A percentile compares a stretch with the other conserved stretches of the same genome.
Conservation (phyloP, 1,139 yeast genomes). For the Blastobotrys capitulatus region DNA sequence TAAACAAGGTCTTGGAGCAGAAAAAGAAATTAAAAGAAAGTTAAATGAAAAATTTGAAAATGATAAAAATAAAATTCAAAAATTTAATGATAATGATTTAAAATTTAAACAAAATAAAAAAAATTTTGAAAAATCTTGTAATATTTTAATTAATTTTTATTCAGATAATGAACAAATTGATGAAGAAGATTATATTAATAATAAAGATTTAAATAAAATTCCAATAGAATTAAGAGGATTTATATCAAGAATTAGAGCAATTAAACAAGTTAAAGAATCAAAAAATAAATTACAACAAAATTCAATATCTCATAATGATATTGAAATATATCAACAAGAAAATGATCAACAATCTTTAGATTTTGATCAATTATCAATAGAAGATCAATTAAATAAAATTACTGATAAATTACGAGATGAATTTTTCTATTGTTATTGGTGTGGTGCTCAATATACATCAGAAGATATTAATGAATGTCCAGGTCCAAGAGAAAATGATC, state of each 20-base stretch:
- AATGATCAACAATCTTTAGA: conserved; percentile 22
- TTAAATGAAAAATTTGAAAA: conserved; percentile 7
- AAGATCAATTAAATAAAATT: conserved; percentile 30
- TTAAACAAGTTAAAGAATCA: conserved; percentile 11
- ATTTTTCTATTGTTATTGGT: conserved; percentile 44
- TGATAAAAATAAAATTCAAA: background rate
- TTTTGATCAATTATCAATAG: conserved; percentile 25
- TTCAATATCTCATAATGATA: background rate
- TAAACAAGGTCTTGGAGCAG: conserved; percentile 26
- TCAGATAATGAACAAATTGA: conserved; percentile 9
- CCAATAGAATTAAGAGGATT: conserved; percentile 25
- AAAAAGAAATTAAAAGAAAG: conserved; percentile 12
- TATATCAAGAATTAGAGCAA: conserved; percentile 16
- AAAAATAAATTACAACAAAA: conserved; percentile 4
- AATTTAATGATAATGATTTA: conserved; percentile 14
- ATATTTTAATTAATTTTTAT: conserved; percentile 17
- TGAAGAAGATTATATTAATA: conserved; percentile 8
- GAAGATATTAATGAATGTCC: conserved; percentile 44
- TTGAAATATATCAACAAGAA: conserved; percentile 8
- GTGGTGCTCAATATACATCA: conserved; percentile 40
- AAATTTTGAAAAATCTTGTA: conserved; percentile 1
- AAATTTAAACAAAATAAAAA: conserved; percentile 9
- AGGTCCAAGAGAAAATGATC: conserved; percentile 41
- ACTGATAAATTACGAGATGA: conserved; percentile 36
- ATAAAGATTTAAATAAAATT: conserved; percentile 11